Evolutionary conservation across 352 stramenopile species (phyloP).

Genomic region (Phytopythium kandeliae): DNA sequence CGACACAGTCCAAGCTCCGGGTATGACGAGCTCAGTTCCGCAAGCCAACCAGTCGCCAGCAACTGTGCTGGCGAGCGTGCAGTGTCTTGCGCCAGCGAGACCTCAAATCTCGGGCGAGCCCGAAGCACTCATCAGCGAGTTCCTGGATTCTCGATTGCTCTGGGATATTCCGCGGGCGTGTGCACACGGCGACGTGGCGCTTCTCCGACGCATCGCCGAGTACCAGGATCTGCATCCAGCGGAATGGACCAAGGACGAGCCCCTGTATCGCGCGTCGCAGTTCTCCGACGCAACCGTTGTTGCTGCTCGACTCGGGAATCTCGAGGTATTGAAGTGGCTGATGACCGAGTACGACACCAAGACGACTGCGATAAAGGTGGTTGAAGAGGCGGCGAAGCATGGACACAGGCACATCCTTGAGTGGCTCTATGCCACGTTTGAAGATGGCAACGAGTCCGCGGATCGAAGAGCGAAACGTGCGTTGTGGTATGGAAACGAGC

Average conservation of each 20-base stretch:
- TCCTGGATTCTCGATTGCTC: neutral
- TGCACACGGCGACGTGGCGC: conserved; percentile 6
- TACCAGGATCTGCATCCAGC: neutral
- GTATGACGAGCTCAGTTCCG: too few relatives aligned
- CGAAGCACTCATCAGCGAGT: neutral
- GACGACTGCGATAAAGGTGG: conserved; percentile 13
- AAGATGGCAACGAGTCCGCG: too few relatives aligned
- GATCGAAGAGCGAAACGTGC: conserved; percentile 7
- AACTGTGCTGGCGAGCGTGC: too few relatives aligned
- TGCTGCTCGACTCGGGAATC: conserved; percentile 12
- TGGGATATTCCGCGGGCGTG: conserved; percentile 4
- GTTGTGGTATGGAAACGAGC: conserved; percentile 3
- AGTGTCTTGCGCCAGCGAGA: too few relatives aligned
- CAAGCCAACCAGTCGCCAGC: too few relatives aligned
- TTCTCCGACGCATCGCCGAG: conserved; percentile 13
- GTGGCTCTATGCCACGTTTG: conserved; percentile 17
- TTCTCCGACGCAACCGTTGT: neutral
- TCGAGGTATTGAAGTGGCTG: conserved; percentile 18
- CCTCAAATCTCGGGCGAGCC: too few relatives aligned
- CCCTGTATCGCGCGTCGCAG: conserved; percentile 4
- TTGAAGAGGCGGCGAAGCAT: conserved; percentile 21
- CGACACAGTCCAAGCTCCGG: too few relatives aligned
- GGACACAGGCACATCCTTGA: conserved; percentile 20
- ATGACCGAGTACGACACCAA: conserved; percentile 11
- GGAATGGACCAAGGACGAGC: conserved; percentile 2